Evolutionary conservation across 2,329 filamentous ascomycete species (phyloP), one percentile per base, ranked within the genome.

Genomic region (Trichoderma endophyticum): DNA sequence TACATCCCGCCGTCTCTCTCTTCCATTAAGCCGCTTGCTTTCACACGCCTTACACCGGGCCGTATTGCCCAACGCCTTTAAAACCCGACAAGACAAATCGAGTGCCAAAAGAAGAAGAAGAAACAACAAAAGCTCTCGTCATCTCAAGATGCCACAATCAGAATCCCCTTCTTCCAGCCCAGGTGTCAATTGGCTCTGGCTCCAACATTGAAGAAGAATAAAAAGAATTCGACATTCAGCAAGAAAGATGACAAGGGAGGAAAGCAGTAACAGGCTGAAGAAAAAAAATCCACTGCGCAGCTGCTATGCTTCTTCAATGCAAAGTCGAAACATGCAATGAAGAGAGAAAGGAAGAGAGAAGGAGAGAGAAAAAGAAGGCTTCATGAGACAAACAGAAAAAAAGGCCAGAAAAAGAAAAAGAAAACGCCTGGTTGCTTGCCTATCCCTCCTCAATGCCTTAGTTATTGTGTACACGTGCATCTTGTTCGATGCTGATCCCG

Each of bases 341-440:
- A 73, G 74, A 75, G 36, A 73, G 43, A 76, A 69, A 68, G 34
- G 61, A 73, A 72, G 74, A 75, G 15, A 73, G 43, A 76, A 69
- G 34, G 34, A 68, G 73, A 71, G 73, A 69, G 67, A 74, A 73
- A 72, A 62, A 67, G 72, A 73, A 62, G 73, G 34, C 69, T 43
- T 43, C 32, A 21, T 28, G 61, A 48, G 6, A 64, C 15, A 64
- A 64, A 63, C 39, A 2, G 15, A 65, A 32, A 51, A 54, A 62
- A 69, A 66, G 3, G 1, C 7, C 26, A 66, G 67, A 51, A 74
- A 73, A 72, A 72, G 68, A 64, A 24, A 60, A 67, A 51, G 56
- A 68, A 73, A 68, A 67, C 70, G 48, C 48, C 65, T 70, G 64
- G 59, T 36, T 71, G 62, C 67, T 70, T 69, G 43, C 39, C 66